A percentile compares a stretch with the other conserved stretches of the same genome.
These are phyloP conservation scores for Epichloe aotearoae DNA, from an alignment of 2,329 filamentous ascomycete genomes.

Conservation along the genomic window DNA sequence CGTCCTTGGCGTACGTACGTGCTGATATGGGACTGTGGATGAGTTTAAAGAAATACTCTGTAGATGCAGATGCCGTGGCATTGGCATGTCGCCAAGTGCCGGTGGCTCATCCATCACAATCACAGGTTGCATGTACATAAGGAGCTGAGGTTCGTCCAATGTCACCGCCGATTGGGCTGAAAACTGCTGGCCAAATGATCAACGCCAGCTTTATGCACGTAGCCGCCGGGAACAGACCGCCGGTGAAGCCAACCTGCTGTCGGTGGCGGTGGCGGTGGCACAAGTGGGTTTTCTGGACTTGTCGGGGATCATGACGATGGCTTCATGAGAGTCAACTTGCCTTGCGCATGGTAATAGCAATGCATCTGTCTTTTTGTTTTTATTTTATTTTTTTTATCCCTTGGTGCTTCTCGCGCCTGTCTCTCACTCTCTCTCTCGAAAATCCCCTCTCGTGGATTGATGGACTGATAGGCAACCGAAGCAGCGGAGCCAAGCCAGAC, in stretches of 20 bases:
- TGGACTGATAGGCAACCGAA: background rate
- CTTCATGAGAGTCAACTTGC: slow-evolving; percentile 2
- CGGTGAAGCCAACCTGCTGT: slow-evolving; percentile 9
- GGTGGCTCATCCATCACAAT: slow-evolving; percentile 3
- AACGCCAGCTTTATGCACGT: slow-evolving; percentile 9
- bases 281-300: background rate
- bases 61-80: background rate
- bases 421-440: background rate
- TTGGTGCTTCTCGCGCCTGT: background rate
- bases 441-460: background rate
- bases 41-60: background rate
- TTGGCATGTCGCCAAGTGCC: background rate
- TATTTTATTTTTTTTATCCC: background rate
- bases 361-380: background rate
- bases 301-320: slow-evolving; percentile 1
- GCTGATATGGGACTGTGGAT: background rate
- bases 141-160: slow-evolving; percentile 1
- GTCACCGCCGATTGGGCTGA: slow-evolving; percentile 7
- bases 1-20: background rate
- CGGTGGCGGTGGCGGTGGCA: slow-evolving; percentile 6
- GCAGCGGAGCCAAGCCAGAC: background rate
- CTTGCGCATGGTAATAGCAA: background rate
- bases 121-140: slow-evolving; percentile 1
- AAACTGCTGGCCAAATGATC: slow-evolving; percentile 9
- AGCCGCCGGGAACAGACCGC: slow-evolving; percentile 11